phyloP scores from a whole-genome alignment of 371 early-diverging fungal species.

The Rhizomucor miehei region DNA sequence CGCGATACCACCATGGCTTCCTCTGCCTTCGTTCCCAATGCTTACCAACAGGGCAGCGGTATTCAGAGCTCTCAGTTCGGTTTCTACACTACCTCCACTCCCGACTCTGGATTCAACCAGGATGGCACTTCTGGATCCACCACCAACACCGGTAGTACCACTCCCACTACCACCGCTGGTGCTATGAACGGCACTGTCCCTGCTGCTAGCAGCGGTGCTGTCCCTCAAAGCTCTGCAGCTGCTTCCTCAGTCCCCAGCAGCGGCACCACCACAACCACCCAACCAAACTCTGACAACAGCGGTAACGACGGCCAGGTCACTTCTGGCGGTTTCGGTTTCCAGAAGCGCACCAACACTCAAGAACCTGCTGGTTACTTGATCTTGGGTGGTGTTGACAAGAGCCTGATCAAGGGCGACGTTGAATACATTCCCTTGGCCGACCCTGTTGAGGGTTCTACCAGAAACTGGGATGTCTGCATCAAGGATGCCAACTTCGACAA shows the following conservation, averaged over 20 bases:
- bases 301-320: slow-evolving; percentile 9
- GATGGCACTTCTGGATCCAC: background rate
- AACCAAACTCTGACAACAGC: slow-evolving; percentile 7
- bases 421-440: slow-evolving; percentile 27
- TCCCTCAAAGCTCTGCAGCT: slow-evolving; percentile 1
- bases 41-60: slow-evolving; percentile 34
- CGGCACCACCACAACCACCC: slow-evolving; percentile 1
- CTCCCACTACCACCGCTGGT: background rate
- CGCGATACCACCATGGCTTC: slow-evolving; percentile 24
- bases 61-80: slow-evolving; percentile 43
- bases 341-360: slow-evolving; percentile 21
- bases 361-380: slow-evolving; percentile 43
- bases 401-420: slow-evolving; percentile 36
- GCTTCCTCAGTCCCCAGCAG: background rate
- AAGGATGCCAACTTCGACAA: slow-evolving; percentile 33
- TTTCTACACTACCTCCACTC: slow-evolving; percentile 29
- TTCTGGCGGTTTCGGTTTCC: slow-evolving; percentile 29
- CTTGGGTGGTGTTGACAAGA: slow-evolving; percentile 43
- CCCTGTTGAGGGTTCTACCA: slow-evolving; percentile 16
- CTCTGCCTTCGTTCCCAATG: slow-evolving; percentile 38
- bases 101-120: slow-evolving; percentile 23
- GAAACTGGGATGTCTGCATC: slow-evolving; percentile 46
- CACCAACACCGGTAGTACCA: background rate
- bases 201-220: slow-evolving; percentile 1
- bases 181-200: slow-evolving; percentile 3